These are phyloP conservation scores for Populus trichocarpa DNA, from an alignment of 441 rosid genomes.

Conservation along the genomic window DNA sequence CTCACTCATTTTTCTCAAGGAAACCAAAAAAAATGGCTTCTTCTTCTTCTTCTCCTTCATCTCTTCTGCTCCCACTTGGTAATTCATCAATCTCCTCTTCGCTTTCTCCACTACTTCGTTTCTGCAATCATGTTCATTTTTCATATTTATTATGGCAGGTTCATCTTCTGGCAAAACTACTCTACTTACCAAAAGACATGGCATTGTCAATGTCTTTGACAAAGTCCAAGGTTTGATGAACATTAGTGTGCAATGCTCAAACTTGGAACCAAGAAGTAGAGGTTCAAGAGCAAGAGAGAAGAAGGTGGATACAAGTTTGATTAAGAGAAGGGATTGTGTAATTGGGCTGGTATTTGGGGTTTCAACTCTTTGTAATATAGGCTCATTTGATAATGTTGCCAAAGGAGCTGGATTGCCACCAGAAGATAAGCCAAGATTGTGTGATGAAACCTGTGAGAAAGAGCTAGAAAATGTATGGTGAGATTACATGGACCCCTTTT, in stretches of 20 bases:
- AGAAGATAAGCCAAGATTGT: constrained; percentile 72
- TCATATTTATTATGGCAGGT: neutral
- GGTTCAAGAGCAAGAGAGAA: constrained; percentile 14
- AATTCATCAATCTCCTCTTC: neutral
- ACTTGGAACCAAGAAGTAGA: constrained; percentile 16
- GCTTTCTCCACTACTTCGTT: neutral
- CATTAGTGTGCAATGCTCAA: constrained; percentile 28
- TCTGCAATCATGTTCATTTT: neutral
- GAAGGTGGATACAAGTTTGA: constrained; percentile 14
- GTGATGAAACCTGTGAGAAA: constrained; percentile 75
- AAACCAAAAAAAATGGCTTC: constrained; percentile 13
- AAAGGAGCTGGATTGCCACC: constrained; percentile 80
- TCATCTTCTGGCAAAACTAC: neutral
- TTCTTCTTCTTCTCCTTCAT: constrained; percentile 18
- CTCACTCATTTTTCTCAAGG: neutral
- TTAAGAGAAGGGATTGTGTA: constrained; percentile 50
- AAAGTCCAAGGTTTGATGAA: constrained; percentile 23
- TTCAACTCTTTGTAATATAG: constrained; percentile 31
- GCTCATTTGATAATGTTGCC: constrained; percentile 26
- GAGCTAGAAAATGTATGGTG: constrained; percentile 99
- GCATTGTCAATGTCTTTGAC: constrained; percentile 8
- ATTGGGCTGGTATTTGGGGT: constrained; percentile 57
- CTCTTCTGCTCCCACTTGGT: constrained; percentile 60
- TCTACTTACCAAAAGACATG: neutral
- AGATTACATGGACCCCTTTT: constrained; percentile 42